phyloP scores from a whole-genome alignment of 1,139 yeast genomes.

The Yamadazyma conglobata region DNA sequence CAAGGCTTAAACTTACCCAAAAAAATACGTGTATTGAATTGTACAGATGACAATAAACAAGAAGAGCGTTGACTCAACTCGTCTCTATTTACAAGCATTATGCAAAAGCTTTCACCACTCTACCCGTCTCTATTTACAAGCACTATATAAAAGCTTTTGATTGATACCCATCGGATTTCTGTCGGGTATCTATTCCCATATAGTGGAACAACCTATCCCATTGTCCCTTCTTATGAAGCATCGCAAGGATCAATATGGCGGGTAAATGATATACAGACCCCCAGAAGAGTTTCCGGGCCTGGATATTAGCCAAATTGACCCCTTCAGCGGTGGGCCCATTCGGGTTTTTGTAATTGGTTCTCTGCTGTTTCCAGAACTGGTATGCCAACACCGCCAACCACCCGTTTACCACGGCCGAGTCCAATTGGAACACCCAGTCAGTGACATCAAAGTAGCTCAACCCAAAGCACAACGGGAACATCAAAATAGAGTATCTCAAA shows the following conservation, averaged over 20 bases:
- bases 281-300: slow-evolving; percentile 87
- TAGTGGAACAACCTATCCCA: slow-evolving; percentile 70
- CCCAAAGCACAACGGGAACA: slow-evolving; percentile 93
- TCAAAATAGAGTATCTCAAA: slow-evolving; percentile 75
- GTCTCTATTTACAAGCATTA: slow-evolving; percentile 1
- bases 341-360: slow-evolving; percentile 44
- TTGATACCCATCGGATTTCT: no score
- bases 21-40: no score
- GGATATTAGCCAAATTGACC: slow-evolving; percentile 52
- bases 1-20: no score
- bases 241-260: slow-evolving; percentile 81
- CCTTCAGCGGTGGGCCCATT: slow-evolving; percentile 51
- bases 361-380: slow-evolving; percentile 80
- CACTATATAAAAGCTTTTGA: background rate
- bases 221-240: slow-evolving; percentile 92
- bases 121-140: background rate
- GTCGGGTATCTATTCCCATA: slow-evolving; percentile 17
- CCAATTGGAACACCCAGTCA: slow-evolving; percentile 75
- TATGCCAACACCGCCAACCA: slow-evolving; percentile 83
- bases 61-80: background rate
- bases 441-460: slow-evolving; percentile 76
- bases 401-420: slow-evolving; percentile 75
- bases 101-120: background rate
- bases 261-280: slow-evolving; percentile 95
- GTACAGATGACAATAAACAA: no score